Percentiles rank a stretch among this genome's conserved stretches.
Conservation (phyloP, 73 alveolate genomes). For the Tetrahymena thermophila region DNA sequence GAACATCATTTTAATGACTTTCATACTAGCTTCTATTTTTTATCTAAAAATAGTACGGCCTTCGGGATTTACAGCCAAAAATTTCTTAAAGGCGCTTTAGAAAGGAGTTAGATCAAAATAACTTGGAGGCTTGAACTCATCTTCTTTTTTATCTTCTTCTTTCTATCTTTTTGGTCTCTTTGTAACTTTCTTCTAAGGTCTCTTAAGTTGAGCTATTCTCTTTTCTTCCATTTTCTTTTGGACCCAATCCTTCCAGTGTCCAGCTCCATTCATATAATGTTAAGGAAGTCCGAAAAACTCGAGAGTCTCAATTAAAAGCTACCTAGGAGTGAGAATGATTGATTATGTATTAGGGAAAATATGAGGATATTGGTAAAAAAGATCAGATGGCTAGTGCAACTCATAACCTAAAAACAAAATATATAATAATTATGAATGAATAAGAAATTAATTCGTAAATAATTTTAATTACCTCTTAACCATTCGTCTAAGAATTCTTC, state of each 20-base stretch:
- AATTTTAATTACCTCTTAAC: constrained; percentile 49
- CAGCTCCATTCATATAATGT: constrained; percentile 92
- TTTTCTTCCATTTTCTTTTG: constrained; percentile 76
- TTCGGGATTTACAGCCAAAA: constrained; percentile 79
- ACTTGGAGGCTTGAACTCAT: constrained; percentile 79
- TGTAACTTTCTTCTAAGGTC: constrained; percentile 68
- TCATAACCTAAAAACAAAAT: constrained; percentile 13
- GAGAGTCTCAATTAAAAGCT: constrained; percentile 77
- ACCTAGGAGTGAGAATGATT: constrained; percentile 73
- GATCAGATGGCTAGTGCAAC: constrained; percentile 65
- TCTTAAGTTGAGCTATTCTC: constrained; percentile 17
- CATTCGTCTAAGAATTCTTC: constrained; percentile 65
- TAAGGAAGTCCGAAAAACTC: constrained; percentile 95
- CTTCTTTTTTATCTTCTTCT: constrained; percentile 86
- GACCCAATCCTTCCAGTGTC: constrained; percentile 97
- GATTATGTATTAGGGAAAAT: constrained; percentile 71
- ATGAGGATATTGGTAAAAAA: constrained; percentile 72
- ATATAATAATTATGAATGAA: too few relatives aligned
- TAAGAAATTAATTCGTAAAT: too few relatives aligned
- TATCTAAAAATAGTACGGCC: constrained; percentile 78
- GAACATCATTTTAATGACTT: constrained; percentile 77
- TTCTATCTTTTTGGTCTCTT: constrained; percentile 74
- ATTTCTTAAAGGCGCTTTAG: constrained; percentile 78
- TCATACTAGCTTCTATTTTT: constrained; percentile 67
- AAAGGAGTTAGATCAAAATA: constrained; percentile 93